These are phyloP conservation scores for Tuber borchii DNA, from an alignment of 495 filamentous ascomycete species.

Conservation along the genomic window DNA sequence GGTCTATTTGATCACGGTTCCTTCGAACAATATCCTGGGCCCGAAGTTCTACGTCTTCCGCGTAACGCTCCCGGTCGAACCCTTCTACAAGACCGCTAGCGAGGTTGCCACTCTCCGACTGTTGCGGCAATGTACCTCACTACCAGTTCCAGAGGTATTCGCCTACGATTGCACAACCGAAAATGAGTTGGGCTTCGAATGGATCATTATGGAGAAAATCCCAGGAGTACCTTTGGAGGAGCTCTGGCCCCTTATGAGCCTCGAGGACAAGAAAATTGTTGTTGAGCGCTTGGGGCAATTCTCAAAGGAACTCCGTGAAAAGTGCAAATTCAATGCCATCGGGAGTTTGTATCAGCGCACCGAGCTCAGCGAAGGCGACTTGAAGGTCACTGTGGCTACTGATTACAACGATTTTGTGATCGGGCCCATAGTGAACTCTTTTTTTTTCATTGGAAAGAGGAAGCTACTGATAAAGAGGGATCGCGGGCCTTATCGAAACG, in stretches of 20 bases:
- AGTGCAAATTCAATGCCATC: conserved; percentile 42
- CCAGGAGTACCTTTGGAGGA: conserved; percentile 45
- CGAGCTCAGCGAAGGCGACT: neutral
- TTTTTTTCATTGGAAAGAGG: conserved; percentile 34
- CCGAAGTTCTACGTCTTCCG: too few species aligned
- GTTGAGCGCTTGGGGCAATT: conserved; percentile 45
- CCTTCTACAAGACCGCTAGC: conserved; percentile 49
- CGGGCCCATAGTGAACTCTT: conserved; percentile 42
- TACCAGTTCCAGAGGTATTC: conserved; percentile 48
- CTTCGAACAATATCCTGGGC: neutral
- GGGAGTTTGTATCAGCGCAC: conserved; percentile 43
- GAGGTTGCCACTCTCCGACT: conserved; percentile 54
- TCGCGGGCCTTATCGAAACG: conserved; percentile 38
- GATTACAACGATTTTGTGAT: conserved; percentile 20
- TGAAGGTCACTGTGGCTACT: conserved; percentile 5
- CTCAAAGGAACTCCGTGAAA: conserved; percentile 35
- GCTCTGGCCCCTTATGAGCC: conserved; percentile 47
- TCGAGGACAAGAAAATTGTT: conserved; percentile 44
- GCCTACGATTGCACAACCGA: too few species aligned
- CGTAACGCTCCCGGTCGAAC: conserved; percentile 35
- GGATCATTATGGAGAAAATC: conserved; percentile 21
- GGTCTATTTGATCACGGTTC: conserved; percentile 15
- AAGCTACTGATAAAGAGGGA: conserved; percentile 25
- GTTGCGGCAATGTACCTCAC: conserved; percentile 46
- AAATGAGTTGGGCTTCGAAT: too few species aligned